These are phyloP conservation scores for Toxicodendron radicans DNA, from an alignment of 345 rosid species.

Conservation along the genomic window DNA sequence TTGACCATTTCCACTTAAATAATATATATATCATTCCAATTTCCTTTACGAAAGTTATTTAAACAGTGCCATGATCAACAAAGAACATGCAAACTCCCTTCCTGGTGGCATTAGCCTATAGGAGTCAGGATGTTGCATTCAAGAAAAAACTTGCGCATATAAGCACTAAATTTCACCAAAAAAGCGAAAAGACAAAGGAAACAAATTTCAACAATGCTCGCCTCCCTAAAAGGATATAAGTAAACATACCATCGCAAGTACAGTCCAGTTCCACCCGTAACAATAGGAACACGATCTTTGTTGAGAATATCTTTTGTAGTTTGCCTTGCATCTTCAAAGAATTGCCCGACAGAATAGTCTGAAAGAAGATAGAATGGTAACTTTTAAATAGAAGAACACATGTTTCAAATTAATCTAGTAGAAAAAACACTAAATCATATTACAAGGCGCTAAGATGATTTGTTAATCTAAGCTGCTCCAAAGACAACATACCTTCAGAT, in stretches of 20 bases:
- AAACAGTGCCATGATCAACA: neutral
- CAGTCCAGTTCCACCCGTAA: constrained; percentile 91
- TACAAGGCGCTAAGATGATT: constrained; percentile 10
- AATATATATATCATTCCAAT: neutral
- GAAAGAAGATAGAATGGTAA: constrained; percentile 13
- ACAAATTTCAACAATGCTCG: constrained; percentile 9
- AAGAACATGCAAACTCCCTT: constrained; percentile 9
- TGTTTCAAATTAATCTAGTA: neutral
- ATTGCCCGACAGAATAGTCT: constrained; percentile 90
- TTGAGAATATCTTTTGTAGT: constrained; percentile 63
- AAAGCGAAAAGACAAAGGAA: neutral
- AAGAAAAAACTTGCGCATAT: neutral
- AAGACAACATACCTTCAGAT: constrained; percentile 56
- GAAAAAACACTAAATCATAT: constrained; percentile 7
- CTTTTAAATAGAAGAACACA: neutral
- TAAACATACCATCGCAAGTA: constrained; percentile 81
- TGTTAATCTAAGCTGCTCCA: constrained; percentile 14
- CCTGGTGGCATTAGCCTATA: neutral
- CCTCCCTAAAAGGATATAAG: constrained; percentile 1
- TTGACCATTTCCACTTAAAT: neutral
- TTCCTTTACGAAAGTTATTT: no score
- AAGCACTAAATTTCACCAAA: neutral
- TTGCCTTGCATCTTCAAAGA: constrained; percentile 73
- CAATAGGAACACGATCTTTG: constrained; percentile 69
- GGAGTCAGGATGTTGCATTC: neutral